phyloP scores from a whole-genome alignment of 2,329 filamentous ascomycete species.

The Cordyceps tenuipes region DNA sequence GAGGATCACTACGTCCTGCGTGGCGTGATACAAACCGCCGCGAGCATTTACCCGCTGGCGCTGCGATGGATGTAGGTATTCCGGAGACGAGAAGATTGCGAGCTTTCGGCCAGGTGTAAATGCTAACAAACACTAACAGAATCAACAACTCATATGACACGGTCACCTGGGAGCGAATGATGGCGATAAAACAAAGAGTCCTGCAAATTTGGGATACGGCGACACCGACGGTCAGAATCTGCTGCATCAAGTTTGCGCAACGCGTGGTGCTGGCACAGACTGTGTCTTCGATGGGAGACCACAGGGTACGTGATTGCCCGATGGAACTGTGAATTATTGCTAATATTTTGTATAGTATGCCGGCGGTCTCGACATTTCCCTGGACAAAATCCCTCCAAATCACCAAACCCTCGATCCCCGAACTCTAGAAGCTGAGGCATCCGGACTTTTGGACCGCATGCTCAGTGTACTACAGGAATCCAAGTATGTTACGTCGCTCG shows the following conservation, averaged over 20 bases:
- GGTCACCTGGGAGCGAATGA: constrained; percentile 80
- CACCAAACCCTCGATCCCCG: constrained; percentile 73
- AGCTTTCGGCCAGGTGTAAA: neutral
- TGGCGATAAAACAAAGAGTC: constrained; percentile 80
- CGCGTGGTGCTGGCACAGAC: constrained; percentile 89
- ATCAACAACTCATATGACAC: constrained; percentile 78
- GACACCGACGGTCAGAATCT: constrained; percentile 69
- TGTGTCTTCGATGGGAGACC: constrained; percentile 70
- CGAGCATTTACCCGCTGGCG: constrained; percentile 87
- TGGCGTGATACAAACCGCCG: constrained; percentile 77
- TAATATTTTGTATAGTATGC: constrained; percentile 28
- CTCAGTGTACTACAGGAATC: constrained; percentile 77
- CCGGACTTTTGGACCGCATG: constrained; percentile 81
- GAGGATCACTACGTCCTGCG: constrained; percentile 76
- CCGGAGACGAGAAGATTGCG: constrained; percentile 1
- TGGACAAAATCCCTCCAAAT: constrained; percentile 74
- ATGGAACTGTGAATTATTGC: constrained; percentile 15
- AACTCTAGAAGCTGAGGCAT: constrained; percentile 86
- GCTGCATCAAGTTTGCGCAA: constrained; percentile 96
- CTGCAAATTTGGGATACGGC: constrained; percentile 80
- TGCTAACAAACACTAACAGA: constrained; percentile 39
- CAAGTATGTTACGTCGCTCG: constrained; percentile 48
- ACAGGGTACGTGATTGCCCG: constrained; percentile 53
- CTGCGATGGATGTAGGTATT: constrained; percentile 86
- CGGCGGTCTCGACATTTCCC: constrained; percentile 63